phyloP scores from a whole-genome alignment of 169 alveolate species.

The Miamiensis avidus region DNA sequence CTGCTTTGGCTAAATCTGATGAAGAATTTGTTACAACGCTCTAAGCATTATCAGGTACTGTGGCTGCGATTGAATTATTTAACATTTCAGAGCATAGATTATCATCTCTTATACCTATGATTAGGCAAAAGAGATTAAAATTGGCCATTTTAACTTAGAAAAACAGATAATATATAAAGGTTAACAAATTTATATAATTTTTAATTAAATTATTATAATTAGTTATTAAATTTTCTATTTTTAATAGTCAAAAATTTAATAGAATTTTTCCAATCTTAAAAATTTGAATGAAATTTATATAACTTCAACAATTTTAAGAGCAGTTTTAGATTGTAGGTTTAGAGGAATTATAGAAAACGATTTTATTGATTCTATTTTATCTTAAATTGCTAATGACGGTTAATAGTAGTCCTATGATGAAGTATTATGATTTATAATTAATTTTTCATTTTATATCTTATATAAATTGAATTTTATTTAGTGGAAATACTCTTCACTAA shows the following conservation, averaged over 20 bases:
- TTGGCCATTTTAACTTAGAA: slow-evolving; percentile 7
- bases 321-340: slow-evolving; percentile 10
- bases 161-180: not conserved
- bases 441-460: no score
- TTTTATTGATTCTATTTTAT: slow-evolving; percentile 6
- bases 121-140: not conserved
- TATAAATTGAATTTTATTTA: no score
- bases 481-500: not conserved
- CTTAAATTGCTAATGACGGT: no score
- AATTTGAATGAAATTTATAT: slow-evolving; percentile 2
- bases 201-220: no score
- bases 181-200: no score
- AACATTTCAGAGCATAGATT: not conserved
- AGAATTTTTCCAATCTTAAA: not conserved
- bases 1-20: not conserved
- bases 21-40: slow-evolving; percentile 20
- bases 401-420: no score
- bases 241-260: not conserved
- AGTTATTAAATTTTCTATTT: no score
- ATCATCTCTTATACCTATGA: not conserved
- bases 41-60: not conserved
- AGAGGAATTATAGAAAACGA: slow-evolving; percentile 10
- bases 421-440: no score
- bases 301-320: slow-evolving; percentile 22
- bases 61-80: slow-evolving; percentile 3